Base-by-base conservation (phyloP, 1,284 basidiomycete species). In the Sutorius eximius region DNA sequence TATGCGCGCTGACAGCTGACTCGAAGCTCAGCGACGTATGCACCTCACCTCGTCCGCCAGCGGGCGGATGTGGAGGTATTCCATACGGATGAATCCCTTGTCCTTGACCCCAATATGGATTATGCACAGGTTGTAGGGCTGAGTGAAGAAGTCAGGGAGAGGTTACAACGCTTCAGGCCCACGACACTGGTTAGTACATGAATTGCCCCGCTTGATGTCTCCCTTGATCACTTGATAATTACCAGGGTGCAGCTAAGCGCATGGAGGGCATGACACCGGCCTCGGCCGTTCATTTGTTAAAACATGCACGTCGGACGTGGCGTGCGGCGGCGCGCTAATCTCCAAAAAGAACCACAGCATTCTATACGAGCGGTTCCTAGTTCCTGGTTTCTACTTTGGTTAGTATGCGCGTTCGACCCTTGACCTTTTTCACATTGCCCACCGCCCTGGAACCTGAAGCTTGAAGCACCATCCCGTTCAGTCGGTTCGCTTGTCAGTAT, bases 211-310 rank as follows among this genome's bases (percentile, higher is more conserved):
- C 12, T 15, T 27, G 36, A 46, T 15, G 3, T 36, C 15, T 15
- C 4, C 16, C 24, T 22, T 51, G 41, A 60, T 48, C 6, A 13
- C 20, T 53, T 24, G 20, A 45, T 16, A 6, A 45, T 56, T 20
- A 18, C 47, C 48, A 92, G 90, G 91, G 91, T 22, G 86, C 87
- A 13, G 91, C 87, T 16, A 91, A 91, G 67, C 76, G 91, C 33
- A 91, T 93, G 84, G 91, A 93, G 63, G 91, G 91, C 8, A 91
- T 93, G 82, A 93, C 91, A 8, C 89, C 91, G 2, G 78, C 85
- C 0, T 82, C 83, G 1, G 73, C 89, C 18, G 77, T 91, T 9
- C 76, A 77, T 42, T 67, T 93, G 29, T 72, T 93, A 54, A 80
- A 80, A 59, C 78, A 89, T 66, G 82, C 87, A 12, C 85, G 83